Conservation (phyloP, 805 yeast species). For the Yarrowia bubula region DNA sequence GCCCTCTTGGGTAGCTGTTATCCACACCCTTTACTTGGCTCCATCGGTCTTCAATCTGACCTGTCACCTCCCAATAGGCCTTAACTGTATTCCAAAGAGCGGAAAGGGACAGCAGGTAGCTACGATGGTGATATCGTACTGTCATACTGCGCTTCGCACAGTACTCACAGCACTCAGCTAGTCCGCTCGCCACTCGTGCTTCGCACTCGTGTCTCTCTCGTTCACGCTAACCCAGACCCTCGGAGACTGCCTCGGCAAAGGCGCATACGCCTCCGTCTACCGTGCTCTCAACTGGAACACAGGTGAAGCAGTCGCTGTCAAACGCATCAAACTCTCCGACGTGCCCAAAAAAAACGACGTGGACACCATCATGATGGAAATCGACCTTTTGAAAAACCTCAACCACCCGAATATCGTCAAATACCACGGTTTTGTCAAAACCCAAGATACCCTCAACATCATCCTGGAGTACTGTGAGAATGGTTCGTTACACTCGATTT, state of each 20-base stretch:
- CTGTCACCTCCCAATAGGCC: too few relatives aligned
- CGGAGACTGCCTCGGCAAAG: constrained; percentile 72
- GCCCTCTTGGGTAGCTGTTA: too few relatives aligned
- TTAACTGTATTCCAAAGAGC: too few relatives aligned
- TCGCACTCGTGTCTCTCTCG: neutral
- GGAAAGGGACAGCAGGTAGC: too few relatives aligned
- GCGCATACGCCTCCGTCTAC: constrained; percentile 89
- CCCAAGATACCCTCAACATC: constrained; percentile 52
- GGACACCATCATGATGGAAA: constrained; percentile 59
- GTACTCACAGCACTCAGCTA: neutral
- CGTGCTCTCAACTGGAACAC: constrained; percentile 67
- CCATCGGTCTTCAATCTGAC: too few relatives aligned
- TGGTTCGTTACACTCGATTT: constrained; percentile 60
- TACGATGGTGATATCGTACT: too few relatives aligned
- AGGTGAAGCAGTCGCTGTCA: constrained; percentile 71
- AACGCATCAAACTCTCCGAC: constrained; percentile 61
- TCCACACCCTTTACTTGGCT: too few relatives aligned
- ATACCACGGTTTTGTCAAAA: constrained; percentile 64
- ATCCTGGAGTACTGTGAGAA: constrained; percentile 64
- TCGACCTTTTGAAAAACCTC: constrained; percentile 59
- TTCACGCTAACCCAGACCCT: constrained; percentile 34
- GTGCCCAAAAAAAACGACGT: constrained; percentile 38
- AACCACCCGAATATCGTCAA: constrained; percentile 66
- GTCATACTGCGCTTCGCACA: neutral
- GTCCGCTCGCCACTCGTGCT: neutral